Evolutionary conservation across 345 rosid species (phyloP), one percentile per base, ranked within the genome.

Genomic region (Eucalyptus marginata): DNA sequence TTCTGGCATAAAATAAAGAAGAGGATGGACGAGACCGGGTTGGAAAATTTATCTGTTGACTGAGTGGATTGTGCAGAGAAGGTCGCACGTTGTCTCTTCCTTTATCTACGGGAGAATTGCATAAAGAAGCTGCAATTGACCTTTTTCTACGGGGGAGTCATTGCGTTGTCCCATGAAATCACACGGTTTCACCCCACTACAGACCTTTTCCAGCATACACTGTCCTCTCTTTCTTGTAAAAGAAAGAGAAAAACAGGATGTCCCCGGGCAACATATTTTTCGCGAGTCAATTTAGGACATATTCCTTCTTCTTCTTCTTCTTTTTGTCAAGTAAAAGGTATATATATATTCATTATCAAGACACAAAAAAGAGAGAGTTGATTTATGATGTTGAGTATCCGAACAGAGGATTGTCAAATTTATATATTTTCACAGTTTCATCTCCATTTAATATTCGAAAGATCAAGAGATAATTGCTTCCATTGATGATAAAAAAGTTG

Each of bases 391-490:
- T 36, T 20, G 14, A 36, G 83, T 36, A 1, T 76, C 12, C 12
- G 15, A 36, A 76, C 5, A 76, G 8, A 76, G 12, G 15, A 76
- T 76, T 18, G 8, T 36, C 83, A 36, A 76, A 76, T 20, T 36
- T 5, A 71, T 76, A 44, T 18, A 0, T 2, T 36, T 76, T 8
- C 2, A 24, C 0, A 71, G 7, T 71, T 36, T 10, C 1, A 18
- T 36, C 14, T 10, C 3, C 20, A 18, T 22, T 17, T 13, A 20
- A 20, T 76, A 36, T 36, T 71, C 5, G 0, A 12, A 36, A 18
- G 7, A 36, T 36, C 8, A 1, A 76, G 7, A 18, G 47, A 76
- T 1, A 76, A 36, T 36, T 5, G 2, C 47, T 71, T 44, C 8
- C 0, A 18, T 5, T 1, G 24, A 10, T 11, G 8, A 20, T 13